Conservation (phyloP, 1,284 basidiomycete species). For the Phylloporus gajari region DNA sequence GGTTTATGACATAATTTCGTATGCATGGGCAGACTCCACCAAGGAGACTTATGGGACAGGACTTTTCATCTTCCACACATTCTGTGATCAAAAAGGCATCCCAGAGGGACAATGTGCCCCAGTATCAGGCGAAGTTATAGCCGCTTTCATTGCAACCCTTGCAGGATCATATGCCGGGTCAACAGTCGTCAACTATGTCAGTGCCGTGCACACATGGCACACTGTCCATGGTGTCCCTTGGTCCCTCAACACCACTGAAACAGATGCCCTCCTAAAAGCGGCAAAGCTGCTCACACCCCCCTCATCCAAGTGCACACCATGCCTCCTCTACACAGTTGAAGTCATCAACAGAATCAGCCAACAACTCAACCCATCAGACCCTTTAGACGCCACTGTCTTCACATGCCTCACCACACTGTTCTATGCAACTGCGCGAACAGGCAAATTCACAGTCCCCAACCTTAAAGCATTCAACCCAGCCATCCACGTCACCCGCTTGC, state of each 20-base stretch:
- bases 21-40: background rate
- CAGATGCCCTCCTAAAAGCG: background rate
- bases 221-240: background rate
- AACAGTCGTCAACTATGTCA: background rate
- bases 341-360: too few species aligned
- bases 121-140: background rate
- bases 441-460: too few species aligned
- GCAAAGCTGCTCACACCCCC: background rate
- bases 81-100: background rate
- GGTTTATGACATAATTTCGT: background rate
- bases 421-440: too few species aligned
- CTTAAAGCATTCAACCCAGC: too few species aligned
- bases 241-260: background rate
- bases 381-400: too few species aligned
- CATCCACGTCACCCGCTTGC: too few species aligned
- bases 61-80: too few species aligned
- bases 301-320: background rate
- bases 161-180: too few species aligned
- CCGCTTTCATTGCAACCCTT: background rate
- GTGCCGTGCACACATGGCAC: background rate
- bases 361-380: too few species aligned
- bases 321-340: too few species aligned
- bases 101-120: background rate
- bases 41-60: background rate
- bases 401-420: too few species aligned